Conservation (phyloP, 257 asterid species). For the Linaria vulgaris region DNA sequence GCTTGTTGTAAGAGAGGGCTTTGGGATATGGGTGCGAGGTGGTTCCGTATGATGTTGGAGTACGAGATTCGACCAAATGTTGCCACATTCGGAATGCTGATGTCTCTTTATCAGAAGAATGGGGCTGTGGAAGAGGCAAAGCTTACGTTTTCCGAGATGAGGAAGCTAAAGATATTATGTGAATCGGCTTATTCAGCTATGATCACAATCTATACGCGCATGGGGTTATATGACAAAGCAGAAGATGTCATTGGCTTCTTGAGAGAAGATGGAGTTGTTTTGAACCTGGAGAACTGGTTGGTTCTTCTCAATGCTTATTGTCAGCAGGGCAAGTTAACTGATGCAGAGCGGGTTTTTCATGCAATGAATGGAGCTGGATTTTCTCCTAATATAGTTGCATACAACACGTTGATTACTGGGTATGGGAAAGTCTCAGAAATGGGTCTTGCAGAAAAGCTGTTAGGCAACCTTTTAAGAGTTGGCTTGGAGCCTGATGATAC, state of each 20-base stretch:
- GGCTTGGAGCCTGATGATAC: constrained; percentile 79
- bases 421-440: constrained; percentile 65
- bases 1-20: constrained; percentile 66
- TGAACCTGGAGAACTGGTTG: constrained; percentile 80
- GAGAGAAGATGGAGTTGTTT: constrained; percentile 55
- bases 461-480: constrained; percentile 44
- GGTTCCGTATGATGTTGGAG: constrained; percentile 81
- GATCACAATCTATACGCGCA: constrained; percentile 78
- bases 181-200: constrained; percentile 84
- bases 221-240: constrained; percentile 66
- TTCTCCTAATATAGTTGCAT: constrained; percentile 69
- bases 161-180: constrained; percentile 56
- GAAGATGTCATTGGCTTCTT: constrained; percentile 65
- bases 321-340: constrained; percentile 74
- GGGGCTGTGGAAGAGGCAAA: constrained; percentile 76
- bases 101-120: constrained; percentile 78
- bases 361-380: constrained; percentile 67
- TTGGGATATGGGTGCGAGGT: constrained; percentile 53
- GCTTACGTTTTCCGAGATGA: constrained; percentile 66
- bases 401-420: constrained; percentile 86
- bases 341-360: constrained; percentile 55
- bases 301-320: constrained; percentile 84
- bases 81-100: constrained; percentile 89
- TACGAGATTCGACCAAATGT: constrained; percentile 60
- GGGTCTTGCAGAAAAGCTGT: constrained; percentile 59